Base-by-base conservation (phyloP, 169 alveolate species). In the Eimeria falciformis region DNA sequence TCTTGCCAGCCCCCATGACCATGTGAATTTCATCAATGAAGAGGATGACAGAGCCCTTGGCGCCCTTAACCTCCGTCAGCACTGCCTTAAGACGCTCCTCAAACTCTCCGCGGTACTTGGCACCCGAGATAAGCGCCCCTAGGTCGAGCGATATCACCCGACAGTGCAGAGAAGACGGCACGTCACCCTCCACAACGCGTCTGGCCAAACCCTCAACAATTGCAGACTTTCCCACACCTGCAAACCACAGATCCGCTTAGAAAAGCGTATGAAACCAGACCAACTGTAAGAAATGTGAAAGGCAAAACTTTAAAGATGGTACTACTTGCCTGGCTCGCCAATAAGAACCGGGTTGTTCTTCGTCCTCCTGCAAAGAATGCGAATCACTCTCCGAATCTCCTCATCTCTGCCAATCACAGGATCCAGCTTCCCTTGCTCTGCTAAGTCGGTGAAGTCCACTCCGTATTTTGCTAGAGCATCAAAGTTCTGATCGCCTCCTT, bases 1-100 rank as follows among this genome's bases (percentile, higher is more conserved):
- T 96, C 71, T 97, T 98, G 3, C 98, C 98, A 3, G 98, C 98
- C 23, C 98, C 98, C 45, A 97, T 96, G 82, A 97, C 95, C 18
- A 97, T 92, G 94, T 97, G 98, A 5, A 96, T 96, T 84, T 97
- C 98, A 69, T 97, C 98, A 33, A 97, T 96, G 82, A 97, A 97
- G 95, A 97, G 96, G 55, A 97, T 96, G 12, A 97, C 96, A 79
- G 96, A 96, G 5, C 98, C 98, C 77, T 96, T 97, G 0, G 98
- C 96, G 56, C 97, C 96, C 71, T 96, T 96, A 2, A 97, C 98
- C 82, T 96, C 98, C 95, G 95, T 95, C 85, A 97, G 90, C 17
- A 97, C 97, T 4, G 96, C 95, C 87, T 96, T 96, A 23, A 97
- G 93, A 12, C 99, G 91, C 91, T 96, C 99, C 88, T 97, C 99